phyloP scores from a whole-genome alignment of 129 eudicot genomes.

The Lonicera japonica region DNA sequence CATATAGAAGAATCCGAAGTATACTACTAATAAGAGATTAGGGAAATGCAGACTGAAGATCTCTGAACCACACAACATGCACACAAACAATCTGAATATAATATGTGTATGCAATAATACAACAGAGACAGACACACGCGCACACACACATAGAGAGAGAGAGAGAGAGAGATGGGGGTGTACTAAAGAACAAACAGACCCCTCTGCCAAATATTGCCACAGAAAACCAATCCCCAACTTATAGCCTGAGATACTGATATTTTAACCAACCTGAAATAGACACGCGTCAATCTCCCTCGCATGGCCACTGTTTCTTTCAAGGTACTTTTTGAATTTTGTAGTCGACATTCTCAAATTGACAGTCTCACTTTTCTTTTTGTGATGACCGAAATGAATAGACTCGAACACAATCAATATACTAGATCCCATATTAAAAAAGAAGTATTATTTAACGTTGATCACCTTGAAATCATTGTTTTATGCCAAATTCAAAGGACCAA shows the following conservation, averaged over 20 bases:
- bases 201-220: conserved; percentile 3
- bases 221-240: not conserved
- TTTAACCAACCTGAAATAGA: conserved; percentile 30
- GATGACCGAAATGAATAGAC: too few species aligned
- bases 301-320: conserved; percentile 9
- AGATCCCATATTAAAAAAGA: too few species aligned
- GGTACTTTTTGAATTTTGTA: not conserved
- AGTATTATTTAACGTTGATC: too few species aligned
- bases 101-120: not conserved
- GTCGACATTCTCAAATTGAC: too few species aligned
- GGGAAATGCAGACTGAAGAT: not conserved
- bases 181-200: not conserved
- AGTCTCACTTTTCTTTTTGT: too few species aligned
- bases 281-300: conserved; percentile 32
- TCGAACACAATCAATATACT: too few species aligned
- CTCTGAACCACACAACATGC: not conserved
- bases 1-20: not conserved
- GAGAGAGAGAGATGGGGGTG: not conserved
- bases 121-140: too few species aligned
- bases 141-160: too few species aligned
- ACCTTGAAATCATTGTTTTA: too few species aligned
- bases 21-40: not conserved
- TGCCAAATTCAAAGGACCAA: too few species aligned
- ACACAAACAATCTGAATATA: not conserved
- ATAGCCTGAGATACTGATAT: not conserved